phyloP scores from a whole-genome alignment of 208 protist genomes.

The Tritrichomonas musculus region DNA sequence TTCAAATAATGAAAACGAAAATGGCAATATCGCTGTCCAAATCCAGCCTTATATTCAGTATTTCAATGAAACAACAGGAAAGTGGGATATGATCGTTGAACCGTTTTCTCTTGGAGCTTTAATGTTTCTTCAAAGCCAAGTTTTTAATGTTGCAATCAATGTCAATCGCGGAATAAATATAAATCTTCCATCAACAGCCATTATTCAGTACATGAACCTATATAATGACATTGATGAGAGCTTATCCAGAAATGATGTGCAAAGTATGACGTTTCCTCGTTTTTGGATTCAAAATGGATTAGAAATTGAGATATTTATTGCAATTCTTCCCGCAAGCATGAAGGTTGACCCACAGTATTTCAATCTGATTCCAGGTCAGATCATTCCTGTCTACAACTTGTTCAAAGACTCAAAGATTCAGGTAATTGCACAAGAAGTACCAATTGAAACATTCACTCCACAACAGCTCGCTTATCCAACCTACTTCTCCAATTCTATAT shows the following conservation, averaged over 20 bases:
- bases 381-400: not conserved
- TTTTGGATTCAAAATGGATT: not conserved
- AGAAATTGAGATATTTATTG: not conserved
- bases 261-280: not conserved
- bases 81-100: not conserved
- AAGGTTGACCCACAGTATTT: not conserved
- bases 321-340: not conserved
- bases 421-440: not conserved
- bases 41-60: not conserved
- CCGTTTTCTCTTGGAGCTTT: not conserved
- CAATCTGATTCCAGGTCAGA: not conserved
- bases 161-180: not conserved
- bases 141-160: not conserved
- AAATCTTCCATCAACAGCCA: not conserved
- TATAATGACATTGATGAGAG: not conserved
- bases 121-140: not conserved
- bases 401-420: not conserved
- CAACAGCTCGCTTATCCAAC: not conserved
- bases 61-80: constrained; percentile 23
- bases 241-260: not conserved
- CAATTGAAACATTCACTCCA: not conserved
- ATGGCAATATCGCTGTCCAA: not conserved
- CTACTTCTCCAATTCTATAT: not conserved
- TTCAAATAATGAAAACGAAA: not conserved
- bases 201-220: not conserved